These are phyloP conservation scores for Laguncularia racemosa DNA, from an alignment of 345 rosid species.

Conservation along the genomic window DNA sequence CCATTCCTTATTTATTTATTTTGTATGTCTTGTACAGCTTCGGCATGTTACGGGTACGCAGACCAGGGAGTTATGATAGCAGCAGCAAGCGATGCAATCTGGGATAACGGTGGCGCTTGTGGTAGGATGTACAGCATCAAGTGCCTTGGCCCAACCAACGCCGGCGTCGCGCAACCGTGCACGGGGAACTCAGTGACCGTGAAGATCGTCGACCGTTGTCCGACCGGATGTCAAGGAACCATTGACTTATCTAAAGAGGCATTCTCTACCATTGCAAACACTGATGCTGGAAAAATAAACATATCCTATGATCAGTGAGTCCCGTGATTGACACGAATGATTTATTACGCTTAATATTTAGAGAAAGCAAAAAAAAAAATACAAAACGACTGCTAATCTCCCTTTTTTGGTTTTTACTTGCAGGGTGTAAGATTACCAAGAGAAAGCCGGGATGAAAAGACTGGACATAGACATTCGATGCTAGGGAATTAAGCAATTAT, in stretches of 20 bases:
- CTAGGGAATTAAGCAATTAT: too few relatives aligned
- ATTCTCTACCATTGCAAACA: conserved; percentile 35
- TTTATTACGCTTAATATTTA: too few relatives aligned
- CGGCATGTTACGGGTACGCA: conserved; percentile 23
- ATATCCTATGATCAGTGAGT: conserved; percentile 1
- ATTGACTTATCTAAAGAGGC: conserved; percentile 42
- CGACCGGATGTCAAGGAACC: conserved; percentile 19
- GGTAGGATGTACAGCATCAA: conserved; percentile 30
- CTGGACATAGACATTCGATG: too few relatives aligned
- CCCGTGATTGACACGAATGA: too few relatives aligned
- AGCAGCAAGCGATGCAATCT: conserved; percentile 39
- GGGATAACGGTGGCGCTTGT: conserved; percentile 39
- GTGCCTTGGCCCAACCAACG: conserved; percentile 30
- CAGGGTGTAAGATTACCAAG: too few relatives aligned
- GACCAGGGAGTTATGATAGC: conserved; percentile 30
- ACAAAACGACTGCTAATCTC: too few relatives aligned
- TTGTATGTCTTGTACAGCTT: conserved; percentile 31
- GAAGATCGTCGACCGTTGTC: conserved; percentile 35
- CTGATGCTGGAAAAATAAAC: conserved; percentile 32
- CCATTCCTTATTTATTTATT: too few relatives aligned
- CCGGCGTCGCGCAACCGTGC: conserved; percentile 29
- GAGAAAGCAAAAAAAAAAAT: too few relatives aligned
- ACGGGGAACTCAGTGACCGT: conserved; percentile 22
- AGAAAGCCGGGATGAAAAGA: too few relatives aligned
- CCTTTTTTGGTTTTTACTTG: too few relatives aligned